Conservation (phyloP, 345 rosid species). For the Citrus hindsii region DNA sequence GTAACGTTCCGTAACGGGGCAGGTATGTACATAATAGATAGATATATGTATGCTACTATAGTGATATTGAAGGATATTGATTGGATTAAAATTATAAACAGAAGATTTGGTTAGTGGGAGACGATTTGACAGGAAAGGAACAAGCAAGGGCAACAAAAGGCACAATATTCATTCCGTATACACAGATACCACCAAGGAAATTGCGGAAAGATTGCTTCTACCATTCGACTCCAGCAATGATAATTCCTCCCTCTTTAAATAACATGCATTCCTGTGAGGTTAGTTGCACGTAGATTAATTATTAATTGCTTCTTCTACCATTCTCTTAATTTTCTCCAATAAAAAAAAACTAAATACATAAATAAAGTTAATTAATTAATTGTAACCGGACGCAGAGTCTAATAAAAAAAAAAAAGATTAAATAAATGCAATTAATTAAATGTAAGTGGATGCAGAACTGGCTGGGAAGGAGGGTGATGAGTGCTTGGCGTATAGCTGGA, state of each 20-base stretch:
- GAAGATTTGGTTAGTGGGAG: slow-evolving; percentile 69
- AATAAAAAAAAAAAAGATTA: too few species aligned
- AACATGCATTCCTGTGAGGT: slow-evolving; percentile 73
- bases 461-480: slow-evolving; percentile 74
- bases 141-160: slow-evolving; percentile 47
- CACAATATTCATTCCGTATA: slow-evolving; percentile 45
- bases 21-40: too few species aligned
- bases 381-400: slow-evolving; percentile 23
- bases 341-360: too few species aligned
- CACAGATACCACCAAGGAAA: slow-evolving; percentile 50
- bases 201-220: slow-evolving; percentile 55
- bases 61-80: too few species aligned
- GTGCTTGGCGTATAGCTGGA: slow-evolving; percentile 61
- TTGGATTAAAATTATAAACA: too few species aligned
- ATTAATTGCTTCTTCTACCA: too few species aligned
- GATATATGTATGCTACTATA: too few species aligned
- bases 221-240: slow-evolving; percentile 53
- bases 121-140: slow-evolving; percentile 41
- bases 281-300: neutral
- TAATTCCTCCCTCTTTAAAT: slow-evolving; percentile 40
- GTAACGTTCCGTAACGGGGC: too few species aligned
- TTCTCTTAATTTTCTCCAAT: too few species aligned
- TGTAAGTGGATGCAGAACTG: slow-evolving; percentile 38
- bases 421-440: too few species aligned
- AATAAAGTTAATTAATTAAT: too few species aligned